These are phyloP conservation scores for Aspergillus ellipticus DNA, from an alignment of 495 filamentous ascomycete species.

Conservation along the genomic window DNA sequence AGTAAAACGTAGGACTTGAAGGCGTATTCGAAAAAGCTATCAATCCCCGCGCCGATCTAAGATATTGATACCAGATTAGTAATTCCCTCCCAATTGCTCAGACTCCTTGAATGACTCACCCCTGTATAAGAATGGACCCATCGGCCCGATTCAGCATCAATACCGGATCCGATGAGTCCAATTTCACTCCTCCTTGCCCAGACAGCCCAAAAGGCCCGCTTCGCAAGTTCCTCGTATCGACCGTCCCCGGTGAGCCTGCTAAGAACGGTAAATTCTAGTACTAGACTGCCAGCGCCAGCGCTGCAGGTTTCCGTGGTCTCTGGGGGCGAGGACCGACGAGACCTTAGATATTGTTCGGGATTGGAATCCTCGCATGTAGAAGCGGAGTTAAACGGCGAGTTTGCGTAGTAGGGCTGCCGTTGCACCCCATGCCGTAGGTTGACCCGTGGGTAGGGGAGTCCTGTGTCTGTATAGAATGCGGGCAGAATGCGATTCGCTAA, in stretches of 20 bases:
- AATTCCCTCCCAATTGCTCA: not conserved
- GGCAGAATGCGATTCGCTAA: slow-evolving; percentile 79
- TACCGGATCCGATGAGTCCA: slow-evolving; percentile 84
- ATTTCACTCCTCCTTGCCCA: slow-evolving; percentile 83
- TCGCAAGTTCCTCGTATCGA: slow-evolving; percentile 82
- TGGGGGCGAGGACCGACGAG: slow-evolving; percentile 32
- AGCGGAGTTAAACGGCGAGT: slow-evolving; percentile 64
- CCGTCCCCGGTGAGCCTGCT: slow-evolving; percentile 85
- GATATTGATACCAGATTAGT: slow-evolving; percentile 13
- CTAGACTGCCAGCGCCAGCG: slow-evolving; percentile 89
- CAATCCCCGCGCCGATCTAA: slow-evolving; percentile 85
- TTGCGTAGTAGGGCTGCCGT: slow-evolving; percentile 69
- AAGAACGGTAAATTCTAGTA: slow-evolving; percentile 86
- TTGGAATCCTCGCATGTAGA: slow-evolving; percentile 16
- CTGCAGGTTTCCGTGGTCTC: slow-evolving; percentile 96
- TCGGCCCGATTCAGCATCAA: slow-evolving; percentile 85
- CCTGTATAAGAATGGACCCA: slow-evolving; percentile 88
- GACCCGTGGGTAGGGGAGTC: slow-evolving; percentile 90
- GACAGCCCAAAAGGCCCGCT: slow-evolving; percentile 91
- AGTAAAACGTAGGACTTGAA: slow-evolving; percentile 89
- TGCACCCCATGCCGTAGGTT: slow-evolving; percentile 83
- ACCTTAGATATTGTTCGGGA: slow-evolving; percentile 30
- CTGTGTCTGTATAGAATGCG: slow-evolving; percentile 84
- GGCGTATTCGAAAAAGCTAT: slow-evolving; percentile 98
- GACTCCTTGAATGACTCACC: slow-evolving; percentile 27